These are phyloP conservation scores for Pyrenochaeta sp. DNA, from an alignment of 2,329 filamentous ascomycete species.

Conservation along the genomic window DNA sequence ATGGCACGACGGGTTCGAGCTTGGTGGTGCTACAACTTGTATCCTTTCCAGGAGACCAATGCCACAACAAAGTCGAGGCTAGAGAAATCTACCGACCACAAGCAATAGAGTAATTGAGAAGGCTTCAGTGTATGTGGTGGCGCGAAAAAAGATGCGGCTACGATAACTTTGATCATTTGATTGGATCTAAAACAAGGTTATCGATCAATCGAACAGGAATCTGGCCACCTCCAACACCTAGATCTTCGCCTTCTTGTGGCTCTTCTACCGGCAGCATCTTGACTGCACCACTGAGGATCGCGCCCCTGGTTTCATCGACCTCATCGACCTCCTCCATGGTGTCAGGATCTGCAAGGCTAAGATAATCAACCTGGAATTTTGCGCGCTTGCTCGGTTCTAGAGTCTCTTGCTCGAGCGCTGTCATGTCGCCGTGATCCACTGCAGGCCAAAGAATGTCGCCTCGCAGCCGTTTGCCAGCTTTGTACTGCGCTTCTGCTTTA, in stretches of 20 bases:
- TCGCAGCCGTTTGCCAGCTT: conserved; percentile 62
- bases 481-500: conserved; percentile 74
- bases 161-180: conserved; percentile 12
- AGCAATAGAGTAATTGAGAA: not conserved
- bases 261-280: conserved; percentile 86
- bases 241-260: conserved; percentile 73
- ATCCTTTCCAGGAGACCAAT: too few species aligned
- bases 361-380: conserved; percentile 85
- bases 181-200: conserved; percentile 74
- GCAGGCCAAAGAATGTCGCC: conserved; percentile 77
- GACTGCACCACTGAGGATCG: conserved; percentile 87
- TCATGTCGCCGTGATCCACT: conserved; percentile 63
- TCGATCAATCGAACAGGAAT: conserved; percentile 89
- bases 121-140: not conserved
- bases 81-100: not conserved
- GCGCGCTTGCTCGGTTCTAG: conserved; percentile 69
- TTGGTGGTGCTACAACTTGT: too few species aligned
- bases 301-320: conserved; percentile 75
- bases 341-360: conserved; percentile 87
- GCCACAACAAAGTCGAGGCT: too few species aligned
- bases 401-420: conserved; percentile 68
- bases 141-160: not conserved
- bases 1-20: too few species aligned
- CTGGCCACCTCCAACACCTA: conserved; percentile 73
- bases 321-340: conserved; percentile 79